A percentile compares a stretch with the other conserved stretches of the same genome.
Evolutionary conservation across 345 rosid genomes (phyloP).

Genomic region (Populus davidiana): DNA sequence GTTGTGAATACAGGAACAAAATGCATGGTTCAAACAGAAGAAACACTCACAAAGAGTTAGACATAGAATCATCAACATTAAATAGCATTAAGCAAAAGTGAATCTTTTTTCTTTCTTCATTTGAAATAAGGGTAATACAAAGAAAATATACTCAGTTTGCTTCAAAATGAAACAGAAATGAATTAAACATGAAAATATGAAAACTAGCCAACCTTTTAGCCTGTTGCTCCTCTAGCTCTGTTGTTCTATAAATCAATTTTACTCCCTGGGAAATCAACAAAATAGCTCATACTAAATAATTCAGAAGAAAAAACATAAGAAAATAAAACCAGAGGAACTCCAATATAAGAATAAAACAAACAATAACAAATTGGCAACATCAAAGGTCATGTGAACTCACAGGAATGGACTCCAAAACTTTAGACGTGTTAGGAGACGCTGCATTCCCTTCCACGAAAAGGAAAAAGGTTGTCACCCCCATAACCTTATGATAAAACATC

Average conservation of each 20-base stretch:
- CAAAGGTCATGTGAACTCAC: constrained; percentile 41
- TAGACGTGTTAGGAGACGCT: constrained; percentile 65
- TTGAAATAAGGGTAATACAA: background rate
- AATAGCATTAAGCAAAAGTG: background rate
- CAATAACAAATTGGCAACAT: background rate
- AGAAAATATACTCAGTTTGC: background rate
- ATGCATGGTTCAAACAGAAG: background rate
- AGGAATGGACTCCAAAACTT: constrained; percentile 68
- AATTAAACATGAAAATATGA: background rate
- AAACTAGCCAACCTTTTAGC: constrained; percentile 22
- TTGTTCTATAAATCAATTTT: constrained; percentile 29
- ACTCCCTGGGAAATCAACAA: constrained; percentile 27
- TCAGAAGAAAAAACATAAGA: background rate
- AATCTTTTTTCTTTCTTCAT: too few relatives aligned
- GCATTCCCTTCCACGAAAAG: constrained; percentile 97
- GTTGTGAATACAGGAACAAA: background rate
- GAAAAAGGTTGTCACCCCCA: constrained; percentile 73
- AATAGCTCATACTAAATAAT: constrained; percentile 6
- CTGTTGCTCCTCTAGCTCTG: constrained; percentile 35
- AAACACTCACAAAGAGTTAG: background rate
- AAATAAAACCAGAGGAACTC: constrained; percentile 6
- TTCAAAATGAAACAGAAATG: constrained; percentile 17
- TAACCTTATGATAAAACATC: constrained; percentile 83
- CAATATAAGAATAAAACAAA: background rate
- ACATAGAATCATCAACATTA: background rate